Conservation (phyloP, 805 yeast species). For the Metschnikowia reukaufii region DNA sequence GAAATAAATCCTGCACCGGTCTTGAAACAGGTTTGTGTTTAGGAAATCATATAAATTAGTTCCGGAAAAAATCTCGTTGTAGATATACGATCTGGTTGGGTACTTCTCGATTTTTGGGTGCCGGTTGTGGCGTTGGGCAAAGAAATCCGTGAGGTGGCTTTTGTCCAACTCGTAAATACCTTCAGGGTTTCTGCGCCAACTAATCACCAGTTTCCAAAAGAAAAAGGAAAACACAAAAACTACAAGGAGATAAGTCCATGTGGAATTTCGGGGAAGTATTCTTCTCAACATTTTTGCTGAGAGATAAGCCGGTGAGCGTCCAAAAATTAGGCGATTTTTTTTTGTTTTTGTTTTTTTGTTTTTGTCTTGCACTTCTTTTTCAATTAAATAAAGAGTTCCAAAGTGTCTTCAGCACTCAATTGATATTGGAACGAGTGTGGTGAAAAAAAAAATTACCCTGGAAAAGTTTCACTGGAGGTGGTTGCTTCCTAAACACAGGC, state of each 20-base stretch:
- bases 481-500: no score
- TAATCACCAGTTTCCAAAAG: neutral
- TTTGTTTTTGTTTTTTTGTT: no score
- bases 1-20: constrained; percentile 49
- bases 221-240: neutral
- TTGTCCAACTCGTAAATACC: neutral
- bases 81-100: constrained; percentile 11
- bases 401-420: no score
- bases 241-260: neutral
- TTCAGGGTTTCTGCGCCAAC: neutral
- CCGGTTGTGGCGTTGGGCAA: neutral
- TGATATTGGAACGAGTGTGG: no score
- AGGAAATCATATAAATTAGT: constrained; percentile 22
- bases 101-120: constrained; percentile 1
- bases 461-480: no score
- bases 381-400: no score
- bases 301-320: no score
- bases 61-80: constrained; percentile 24
- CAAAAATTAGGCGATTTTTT: no score
- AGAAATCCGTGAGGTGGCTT: neutral
- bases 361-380: no score
- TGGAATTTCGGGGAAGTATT: neutral
- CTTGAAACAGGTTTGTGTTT: constrained; percentile 22
- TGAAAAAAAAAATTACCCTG: no score
- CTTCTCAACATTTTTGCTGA: neutral